Conservation (phyloP, 768 basidiomycete genomes). For the Mycena pura region DNA sequence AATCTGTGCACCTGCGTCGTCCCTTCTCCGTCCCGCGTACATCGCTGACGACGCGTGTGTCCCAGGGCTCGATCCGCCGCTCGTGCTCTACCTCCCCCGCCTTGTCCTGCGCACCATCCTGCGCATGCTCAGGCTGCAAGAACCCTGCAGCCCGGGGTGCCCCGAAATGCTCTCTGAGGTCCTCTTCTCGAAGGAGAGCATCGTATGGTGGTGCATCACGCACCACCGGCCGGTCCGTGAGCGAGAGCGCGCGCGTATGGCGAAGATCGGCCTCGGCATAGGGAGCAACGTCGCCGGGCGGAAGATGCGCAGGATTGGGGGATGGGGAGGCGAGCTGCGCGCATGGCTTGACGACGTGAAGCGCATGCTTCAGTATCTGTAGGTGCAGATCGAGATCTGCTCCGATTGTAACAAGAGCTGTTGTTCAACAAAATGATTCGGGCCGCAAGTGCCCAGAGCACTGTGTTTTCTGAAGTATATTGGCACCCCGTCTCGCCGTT, state of each 20-base stretch:
- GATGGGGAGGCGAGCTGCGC: slow-evolving; percentile 52
- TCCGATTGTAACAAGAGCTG: too few relatives aligned
- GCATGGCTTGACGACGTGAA: slow-evolving; percentile 48
- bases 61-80: slow-evolving; percentile 73
- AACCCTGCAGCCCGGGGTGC: slow-evolving; percentile 59
- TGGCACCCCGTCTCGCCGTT: too few relatives aligned
- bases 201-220: slow-evolving; percentile 58
- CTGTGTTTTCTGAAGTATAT: too few relatives aligned
- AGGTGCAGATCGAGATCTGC: too few relatives aligned
- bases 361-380: slow-evolving; percentile 32
- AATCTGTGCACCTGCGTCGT: slow-evolving; percentile 60
- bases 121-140: slow-evolving; percentile 44
- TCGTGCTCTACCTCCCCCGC: slow-evolving; percentile 66
- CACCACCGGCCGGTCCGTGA: slow-evolving; percentile 45
- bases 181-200: slow-evolving; percentile 58
- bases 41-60: neutral
- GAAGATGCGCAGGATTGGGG: slow-evolving; percentile 58
- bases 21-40: neutral
- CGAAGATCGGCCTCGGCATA: slow-evolving; percentile 36
- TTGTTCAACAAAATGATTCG: too few relatives aligned
- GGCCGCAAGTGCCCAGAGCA: too few relatives aligned
- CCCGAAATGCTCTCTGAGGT: slow-evolving; percentile 45
- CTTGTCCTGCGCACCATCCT: slow-evolving; percentile 58
- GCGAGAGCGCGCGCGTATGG: slow-evolving; percentile 36
- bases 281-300: slow-evolving; percentile 37